Evolutionary conservation across 768 basidiomycete species (phyloP).

Genomic region (Panaeolus cyanescens): DNA sequence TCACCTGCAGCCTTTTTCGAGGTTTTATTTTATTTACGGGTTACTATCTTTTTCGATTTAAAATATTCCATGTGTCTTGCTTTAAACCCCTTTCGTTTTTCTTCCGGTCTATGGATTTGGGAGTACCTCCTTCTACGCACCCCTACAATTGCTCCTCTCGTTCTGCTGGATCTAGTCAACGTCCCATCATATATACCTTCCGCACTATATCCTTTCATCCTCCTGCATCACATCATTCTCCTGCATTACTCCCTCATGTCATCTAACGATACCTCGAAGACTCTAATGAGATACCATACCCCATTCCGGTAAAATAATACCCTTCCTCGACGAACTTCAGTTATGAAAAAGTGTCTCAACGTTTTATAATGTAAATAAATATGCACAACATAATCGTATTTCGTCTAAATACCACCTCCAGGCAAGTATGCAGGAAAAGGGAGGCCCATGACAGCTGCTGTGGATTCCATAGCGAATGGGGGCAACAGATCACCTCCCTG

Average conservation of each 20-base stretch:
- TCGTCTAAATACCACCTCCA: not conserved
- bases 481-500: not conserved
- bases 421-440: not conserved
- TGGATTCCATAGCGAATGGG: not conserved
- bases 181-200: not conserved
- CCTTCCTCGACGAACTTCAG: not conserved
- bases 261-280: not conserved
- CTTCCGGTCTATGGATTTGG: not conserved
- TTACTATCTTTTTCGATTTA: not conserved
- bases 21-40: not conserved
- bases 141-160: not conserved
- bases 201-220: not conserved
- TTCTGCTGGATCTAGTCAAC: not conserved
- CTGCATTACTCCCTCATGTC: not conserved
- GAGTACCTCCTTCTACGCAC: not conserved
- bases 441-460: not conserved
- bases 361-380: not conserved
- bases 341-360: not conserved
- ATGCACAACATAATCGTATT: not conserved
- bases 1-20: not conserved
- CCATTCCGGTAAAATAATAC: not conserved
- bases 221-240: not conserved
- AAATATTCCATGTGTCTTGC: too few relatives aligned
- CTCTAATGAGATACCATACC: not conserved
- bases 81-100: not conserved